These are phyloP conservation scores for Musa acuminata DNA, from an alignment of 176 grass and related monocot species.

Conservation along the genomic window DNA sequence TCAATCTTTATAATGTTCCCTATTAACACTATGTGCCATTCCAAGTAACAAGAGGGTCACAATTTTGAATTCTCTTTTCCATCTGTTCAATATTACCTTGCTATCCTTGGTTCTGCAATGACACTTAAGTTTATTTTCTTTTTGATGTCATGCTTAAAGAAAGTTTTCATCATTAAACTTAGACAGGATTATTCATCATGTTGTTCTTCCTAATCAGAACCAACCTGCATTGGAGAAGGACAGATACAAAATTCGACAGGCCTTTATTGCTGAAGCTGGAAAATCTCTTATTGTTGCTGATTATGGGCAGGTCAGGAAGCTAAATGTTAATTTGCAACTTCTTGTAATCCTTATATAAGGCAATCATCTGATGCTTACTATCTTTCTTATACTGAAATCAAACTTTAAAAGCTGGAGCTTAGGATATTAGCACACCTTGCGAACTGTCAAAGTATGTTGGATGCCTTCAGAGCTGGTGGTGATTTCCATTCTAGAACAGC, in stretches of 20 bases:
- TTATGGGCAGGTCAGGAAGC: slow-evolving; percentile 75
- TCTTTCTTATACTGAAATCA: slow-evolving; percentile 6
- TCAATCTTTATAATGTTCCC: no score
- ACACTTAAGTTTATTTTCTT: not conserved
- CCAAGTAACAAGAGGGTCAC: no score
- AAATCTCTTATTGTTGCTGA: slow-evolving; percentile 96
- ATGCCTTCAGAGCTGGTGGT: slow-evolving; percentile 88
- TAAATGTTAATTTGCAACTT: not conserved
- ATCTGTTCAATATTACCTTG: no score
- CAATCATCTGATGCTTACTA: not conserved
- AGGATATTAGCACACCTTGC: slow-evolving; percentile 95
- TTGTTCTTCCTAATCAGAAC: slow-evolving; percentile 43
- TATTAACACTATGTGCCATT: no score
- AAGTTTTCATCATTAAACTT: not conserved
- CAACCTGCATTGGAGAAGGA: slow-evolving; percentile 96
- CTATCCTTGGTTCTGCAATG: not conserved
- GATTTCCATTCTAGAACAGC: slow-evolving; percentile 97
- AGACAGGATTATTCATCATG: not conserved
- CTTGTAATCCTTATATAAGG: not conserved
- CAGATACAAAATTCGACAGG: slow-evolving; percentile 89
- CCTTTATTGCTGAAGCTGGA: slow-evolving; percentile 81
- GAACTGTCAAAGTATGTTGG: slow-evolving; percentile 78
- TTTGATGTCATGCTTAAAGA: not conserved
- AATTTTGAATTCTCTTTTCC: no score
- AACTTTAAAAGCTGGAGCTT: slow-evolving; percentile 67